Conservation (phyloP, 2,329 filamentous ascomycete genomes). For the Dactylellina leptospora region DNA sequence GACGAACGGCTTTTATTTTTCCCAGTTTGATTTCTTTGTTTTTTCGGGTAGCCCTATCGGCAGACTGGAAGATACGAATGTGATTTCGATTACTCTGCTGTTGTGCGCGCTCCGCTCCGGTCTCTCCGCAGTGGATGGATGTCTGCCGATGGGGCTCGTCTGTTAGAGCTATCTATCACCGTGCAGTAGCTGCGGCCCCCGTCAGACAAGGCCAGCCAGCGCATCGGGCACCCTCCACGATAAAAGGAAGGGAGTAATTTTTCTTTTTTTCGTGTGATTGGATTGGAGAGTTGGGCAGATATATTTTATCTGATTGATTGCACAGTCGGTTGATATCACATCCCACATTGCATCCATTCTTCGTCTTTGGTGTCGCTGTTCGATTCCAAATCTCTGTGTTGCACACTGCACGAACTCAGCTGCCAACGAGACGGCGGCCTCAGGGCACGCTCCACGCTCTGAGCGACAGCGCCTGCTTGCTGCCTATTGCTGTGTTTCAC, state of each 20-base stretch:
- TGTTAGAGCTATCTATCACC: background rate
- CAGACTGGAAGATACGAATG: too few relatives aligned
- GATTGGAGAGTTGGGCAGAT: too few relatives aligned
- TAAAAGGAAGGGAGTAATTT: background rate
- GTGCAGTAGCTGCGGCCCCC: background rate
- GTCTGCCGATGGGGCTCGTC: constrained; percentile 18
- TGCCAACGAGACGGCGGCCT: background rate
- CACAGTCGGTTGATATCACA: background rate
- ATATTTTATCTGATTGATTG: background rate
- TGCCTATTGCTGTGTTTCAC: background rate
- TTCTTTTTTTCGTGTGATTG: background rate
- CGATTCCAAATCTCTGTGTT: constrained; percentile 39
- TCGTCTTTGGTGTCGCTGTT: background rate
- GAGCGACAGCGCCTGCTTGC: background rate
- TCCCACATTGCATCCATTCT: background rate
- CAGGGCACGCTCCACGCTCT: constrained; percentile 4
- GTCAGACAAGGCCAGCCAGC: constrained; percentile 15
- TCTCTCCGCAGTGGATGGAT: background rate
- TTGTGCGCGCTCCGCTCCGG: too few relatives aligned
- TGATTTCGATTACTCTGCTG: constrained; percentile 27
- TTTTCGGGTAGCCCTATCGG: constrained; percentile 48
- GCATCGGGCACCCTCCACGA: constrained; percentile 17
- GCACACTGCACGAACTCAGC: constrained; percentile 14
- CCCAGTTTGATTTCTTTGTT: constrained; percentile 16
- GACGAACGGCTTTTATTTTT: constrained; percentile 33